Base-by-base conservation (phyloP, 768 basidiomycete genomes). In the Brasilioporus rufonigricans region DNA sequence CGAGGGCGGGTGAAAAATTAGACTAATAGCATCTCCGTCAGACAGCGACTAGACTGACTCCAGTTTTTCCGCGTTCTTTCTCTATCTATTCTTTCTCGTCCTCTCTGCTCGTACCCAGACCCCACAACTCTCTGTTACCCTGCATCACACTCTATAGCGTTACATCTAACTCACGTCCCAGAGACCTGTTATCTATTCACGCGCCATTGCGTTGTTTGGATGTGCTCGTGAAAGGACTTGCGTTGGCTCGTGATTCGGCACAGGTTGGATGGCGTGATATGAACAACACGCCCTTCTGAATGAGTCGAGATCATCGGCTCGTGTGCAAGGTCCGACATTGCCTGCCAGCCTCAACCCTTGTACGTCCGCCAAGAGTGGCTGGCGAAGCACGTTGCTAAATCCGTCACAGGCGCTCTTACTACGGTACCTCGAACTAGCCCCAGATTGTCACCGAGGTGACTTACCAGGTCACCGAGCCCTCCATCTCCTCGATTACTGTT, bases 381-480 rank as follows among this genome's bases (percentile, higher is more conserved):
- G 32, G 27, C 23, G 36, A 57, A 50, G 29, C 32, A 35, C 38
- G 55, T 50, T 55, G 54, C 59, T 47, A 64, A 54, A 59, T 57
- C 33, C 19, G 53, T 59, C 52, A 12, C 52, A 50, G 50, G 58
- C 40, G 39, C 47, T 53, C 50, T 21, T 29, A 21, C 8, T 8
- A 16, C 16, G 43, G 3, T 6, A 31, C 29, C 44, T 33, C 55
- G 41, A 31, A 45, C 36, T 54, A 4, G 11, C 36, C 29, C 44
- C 32, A 52, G 61, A 63, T 59, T 24, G 50, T 55, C 40, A 41
- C 57, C 31, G 33, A 57, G 69, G 67, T 46, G 24, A 60, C 48
- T 59, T 59, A n/a, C 48, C 50, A 55, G 50, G 55, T 62, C 41
- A 58, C 69, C 67, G 67, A 18, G 27, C 26, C 23, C 35, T 31